phyloP scores from a whole-genome alignment of 2,329 filamentous ascomycete genomes.

The Chaetomiaceae sp. region DNA sequence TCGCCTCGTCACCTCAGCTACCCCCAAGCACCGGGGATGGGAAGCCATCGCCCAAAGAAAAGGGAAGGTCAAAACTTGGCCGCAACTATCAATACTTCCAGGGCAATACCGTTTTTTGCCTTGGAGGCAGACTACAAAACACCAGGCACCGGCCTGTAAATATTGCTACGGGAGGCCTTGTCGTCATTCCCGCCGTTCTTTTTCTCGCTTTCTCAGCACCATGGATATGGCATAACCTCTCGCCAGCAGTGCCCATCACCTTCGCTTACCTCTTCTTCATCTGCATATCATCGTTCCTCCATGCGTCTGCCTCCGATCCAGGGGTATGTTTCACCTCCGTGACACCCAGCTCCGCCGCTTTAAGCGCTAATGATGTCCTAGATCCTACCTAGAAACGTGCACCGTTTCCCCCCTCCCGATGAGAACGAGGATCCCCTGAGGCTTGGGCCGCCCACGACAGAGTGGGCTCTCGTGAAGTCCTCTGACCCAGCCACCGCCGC shows the following conservation, averaged over 20 bases:
- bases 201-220: constrained; percentile 84
- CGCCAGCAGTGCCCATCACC: constrained; percentile 79
- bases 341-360: not conserved
- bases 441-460: constrained; percentile 79
- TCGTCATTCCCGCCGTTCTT: constrained; percentile 72
- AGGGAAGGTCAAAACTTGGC: constrained; percentile 44
- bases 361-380: constrained; percentile 34
- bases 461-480: constrained; percentile 89
- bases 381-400: constrained; percentile 90
- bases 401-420: constrained; percentile 74
- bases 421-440: constrained; percentile 76
- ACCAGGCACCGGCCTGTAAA: constrained; percentile 84
- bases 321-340: constrained; percentile 62
- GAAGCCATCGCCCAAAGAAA: constrained; percentile 21
- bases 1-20: constrained; percentile 68
- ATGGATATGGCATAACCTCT: constrained; percentile 81
- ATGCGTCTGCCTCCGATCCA: constrained; percentile 87
- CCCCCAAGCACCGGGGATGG: constrained; percentile 29
- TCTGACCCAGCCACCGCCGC: constrained; percentile 70
- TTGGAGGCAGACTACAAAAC: constrained; percentile 83
- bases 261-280: constrained; percentile 92
- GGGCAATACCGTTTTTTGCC: constrained; percentile 87
- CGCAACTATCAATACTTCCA: constrained; percentile 90
- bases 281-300: constrained; percentile 87
- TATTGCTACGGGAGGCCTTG: constrained; percentile 73